Conservation (phyloP, 2,329 filamentous ascomycete genomes). For the Colletotrichum musae region DNA sequence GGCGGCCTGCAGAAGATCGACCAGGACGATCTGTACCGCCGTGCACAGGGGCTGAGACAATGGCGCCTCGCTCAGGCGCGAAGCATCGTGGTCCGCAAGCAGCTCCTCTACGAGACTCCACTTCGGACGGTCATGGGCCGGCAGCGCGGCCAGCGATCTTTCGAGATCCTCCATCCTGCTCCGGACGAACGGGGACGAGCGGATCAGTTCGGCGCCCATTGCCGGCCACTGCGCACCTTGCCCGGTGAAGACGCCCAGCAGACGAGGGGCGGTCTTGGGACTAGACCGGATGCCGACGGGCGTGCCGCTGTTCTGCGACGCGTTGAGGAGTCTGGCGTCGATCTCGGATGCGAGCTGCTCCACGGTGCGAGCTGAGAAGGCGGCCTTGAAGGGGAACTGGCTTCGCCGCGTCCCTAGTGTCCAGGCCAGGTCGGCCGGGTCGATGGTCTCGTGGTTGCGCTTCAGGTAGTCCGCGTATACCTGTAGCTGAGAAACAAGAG, state of each 20-base stretch:
- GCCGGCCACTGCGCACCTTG: constrained; percentile 51
- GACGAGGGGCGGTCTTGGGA: neutral
- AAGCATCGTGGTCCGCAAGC: constrained; percentile 32
- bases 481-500: neutral
- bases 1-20: constrained; percentile 47
- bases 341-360: neutral
- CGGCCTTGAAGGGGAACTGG: too few species aligned
- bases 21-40: constrained; percentile 47
- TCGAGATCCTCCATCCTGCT: constrained; percentile 44
- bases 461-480: neutral
- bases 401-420: too few species aligned
- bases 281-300: neutral
- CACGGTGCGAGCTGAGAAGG: too few species aligned
- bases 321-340: neutral
- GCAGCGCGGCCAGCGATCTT: constrained; percentile 35
- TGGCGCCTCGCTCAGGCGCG: constrained; percentile 41
- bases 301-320: neutral
- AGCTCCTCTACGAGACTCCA: constrained; percentile 49
- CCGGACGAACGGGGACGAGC: constrained; percentile 28
- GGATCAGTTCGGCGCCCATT: constrained; percentile 45
- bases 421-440: too few species aligned
- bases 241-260: constrained; percentile 49
- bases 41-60: constrained; percentile 52
- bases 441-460: too few species aligned
- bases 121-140: constrained; percentile 43